phyloP scores from a whole-genome alignment of 2,329 filamentous ascomycete species.

The Paramyrothecium sp. region DNA sequence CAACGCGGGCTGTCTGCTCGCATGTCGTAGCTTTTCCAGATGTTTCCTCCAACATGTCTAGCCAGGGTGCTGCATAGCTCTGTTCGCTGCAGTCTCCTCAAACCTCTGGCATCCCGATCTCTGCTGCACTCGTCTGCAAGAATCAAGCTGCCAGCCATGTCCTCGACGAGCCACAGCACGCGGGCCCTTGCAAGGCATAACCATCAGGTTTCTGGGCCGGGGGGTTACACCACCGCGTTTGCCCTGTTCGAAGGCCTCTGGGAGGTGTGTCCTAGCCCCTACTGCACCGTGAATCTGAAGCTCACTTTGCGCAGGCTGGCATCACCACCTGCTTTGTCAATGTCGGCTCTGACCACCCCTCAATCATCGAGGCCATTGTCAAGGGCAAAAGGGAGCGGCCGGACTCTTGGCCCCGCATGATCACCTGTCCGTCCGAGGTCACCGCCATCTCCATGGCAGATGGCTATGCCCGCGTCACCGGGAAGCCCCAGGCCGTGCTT shows the following conservation, averaged over 20 bases:
- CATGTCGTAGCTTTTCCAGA: too few relatives aligned
- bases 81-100: too few relatives aligned
- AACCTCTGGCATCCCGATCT: too few relatives aligned
- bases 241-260: not conserved
- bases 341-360: not conserved
- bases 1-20: too few relatives aligned
- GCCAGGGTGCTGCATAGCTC: too few relatives aligned
- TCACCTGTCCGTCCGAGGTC: conserved; percentile 48
- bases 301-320: not conserved
- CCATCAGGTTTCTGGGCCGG: not conserved
- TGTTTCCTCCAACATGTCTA: too few relatives aligned
- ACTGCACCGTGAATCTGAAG: not conserved
- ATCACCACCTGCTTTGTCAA: not conserved
- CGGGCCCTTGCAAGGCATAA: too few relatives aligned
- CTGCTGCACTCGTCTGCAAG: too few relatives aligned
- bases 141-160: too few relatives aligned
- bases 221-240: not conserved
- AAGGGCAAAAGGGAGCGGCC: not conserved
- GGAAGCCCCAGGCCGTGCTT: conserved; percentile 70
- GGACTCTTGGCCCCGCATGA: not conserved
- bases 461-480: conserved; percentile 67
- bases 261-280: not conserved
- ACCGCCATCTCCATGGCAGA: conserved; percentile 77
- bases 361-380: not conserved
- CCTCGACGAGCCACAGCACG: too few relatives aligned